Base-by-base conservation (phyloP, 345 rosid species). In the Citrus unshiu region DNA sequence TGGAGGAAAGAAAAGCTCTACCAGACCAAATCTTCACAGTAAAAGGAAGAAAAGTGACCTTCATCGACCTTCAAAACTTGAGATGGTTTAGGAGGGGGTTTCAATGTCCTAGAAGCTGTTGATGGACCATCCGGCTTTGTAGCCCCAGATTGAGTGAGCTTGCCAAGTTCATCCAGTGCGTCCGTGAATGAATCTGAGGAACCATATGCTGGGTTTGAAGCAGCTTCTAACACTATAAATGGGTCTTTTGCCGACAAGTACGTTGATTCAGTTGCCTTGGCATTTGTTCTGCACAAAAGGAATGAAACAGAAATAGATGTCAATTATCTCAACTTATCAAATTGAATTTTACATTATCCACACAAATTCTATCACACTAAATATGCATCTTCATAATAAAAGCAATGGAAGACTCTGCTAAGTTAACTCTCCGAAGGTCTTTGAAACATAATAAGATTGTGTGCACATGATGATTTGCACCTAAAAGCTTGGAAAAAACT, bases 21-120 rank as follows among this genome's bases (percentile, higher is more conserved):
- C 37, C 34, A 49, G 61, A 66, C 67, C 12, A 46, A 29, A n/a
- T 58, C 82, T 5, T 14, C 68, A 27, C 62, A 58, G 81, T 30
- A 46, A 62, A 74, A 60, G 66, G 59, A 80, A 79, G 70, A 78
- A 77, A 74, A 65, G 56, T 57, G 77, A 90, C 94, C 92, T 91
- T 90, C 81, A 39, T 86, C 79, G 6, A 82, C 85, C 84, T 87
- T 91, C 81, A 76, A 71, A 70, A 83, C 85, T 73, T 91, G 90
- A 67, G 89, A 83, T 69, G 95, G 89, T 81, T 84, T 90, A 71
- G 97, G 93, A 8, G 93, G 96, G 77, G 97, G 92, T 80, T 77
- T 86, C 86, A 91, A 81, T 82, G 82, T 77, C 37, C 86, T 22
- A 5, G 87, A 80, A 76, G 68, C 46, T 70, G 83, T 85, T 63